These are phyloP conservation scores for Circinella minor DNA, from an alignment of 371 early-diverging fungal genomes.

Conservation along the genomic window DNA sequence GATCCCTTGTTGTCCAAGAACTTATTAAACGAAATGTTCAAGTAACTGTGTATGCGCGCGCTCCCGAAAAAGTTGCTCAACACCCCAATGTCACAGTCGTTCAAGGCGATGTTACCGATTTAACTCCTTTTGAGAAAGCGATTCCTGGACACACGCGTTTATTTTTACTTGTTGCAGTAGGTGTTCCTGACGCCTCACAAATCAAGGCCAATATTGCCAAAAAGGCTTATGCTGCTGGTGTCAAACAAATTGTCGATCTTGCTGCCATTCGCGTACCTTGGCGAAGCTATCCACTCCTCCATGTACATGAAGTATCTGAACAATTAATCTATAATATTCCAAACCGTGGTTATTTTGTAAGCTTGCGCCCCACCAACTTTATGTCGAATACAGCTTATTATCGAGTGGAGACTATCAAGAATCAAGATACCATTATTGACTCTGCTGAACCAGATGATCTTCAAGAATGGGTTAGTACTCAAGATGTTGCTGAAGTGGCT, in stretches of 20 bases:
- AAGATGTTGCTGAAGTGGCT: constrained; percentile 20
- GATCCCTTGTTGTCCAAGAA: constrained; percentile 18
- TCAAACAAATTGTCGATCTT: constrained; percentile 23
- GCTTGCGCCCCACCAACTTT: constrained; percentile 40
- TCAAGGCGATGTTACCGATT: constrained; percentile 21
- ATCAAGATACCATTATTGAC: constrained; percentile 11
- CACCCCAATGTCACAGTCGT: constrained; percentile 14
- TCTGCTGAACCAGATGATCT: background rate
- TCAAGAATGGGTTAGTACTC: constrained; percentile 22
- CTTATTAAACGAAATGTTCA: constrained; percentile 12
- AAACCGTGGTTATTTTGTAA: constrained; percentile 15
- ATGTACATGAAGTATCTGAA: background rate
- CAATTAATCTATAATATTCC: background rate
- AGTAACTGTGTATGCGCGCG: constrained; percentile 25
- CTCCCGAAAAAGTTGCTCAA: constrained; percentile 20
- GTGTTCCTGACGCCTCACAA: background rate
- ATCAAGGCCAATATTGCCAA: constrained; percentile 1
- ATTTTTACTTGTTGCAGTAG: constrained; percentile 10
- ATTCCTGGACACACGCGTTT: constrained; percentile 22
- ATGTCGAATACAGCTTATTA: constrained; percentile 24
- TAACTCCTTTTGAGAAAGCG: constrained; percentile 14
- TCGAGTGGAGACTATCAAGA: background rate
- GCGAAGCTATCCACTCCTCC: background rate
- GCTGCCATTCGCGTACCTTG: constrained; percentile 7
- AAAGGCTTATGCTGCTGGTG: constrained; percentile 24